A percentile compares a stretch with the other conserved stretches of the same genome.
Conservation (phyloP, 495 filamentous ascomycete species). For the Tuber brumale region DNA sequence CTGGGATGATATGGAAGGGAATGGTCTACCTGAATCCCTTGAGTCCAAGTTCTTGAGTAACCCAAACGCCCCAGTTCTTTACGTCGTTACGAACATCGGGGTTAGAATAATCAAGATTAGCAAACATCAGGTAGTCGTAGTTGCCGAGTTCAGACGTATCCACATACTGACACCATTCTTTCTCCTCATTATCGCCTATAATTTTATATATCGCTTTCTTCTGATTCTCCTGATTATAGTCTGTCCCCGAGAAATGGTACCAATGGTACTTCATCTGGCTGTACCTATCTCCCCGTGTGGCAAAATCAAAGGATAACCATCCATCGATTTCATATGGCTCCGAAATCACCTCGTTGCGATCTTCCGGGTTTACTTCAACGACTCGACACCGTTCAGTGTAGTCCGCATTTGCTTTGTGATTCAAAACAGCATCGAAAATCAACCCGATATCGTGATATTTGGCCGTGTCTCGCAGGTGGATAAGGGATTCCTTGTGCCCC, state of each 20-base stretch:
- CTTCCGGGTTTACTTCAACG: conserved; percentile 56
- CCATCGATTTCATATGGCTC: conserved; percentile 58
- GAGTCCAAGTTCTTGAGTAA: conserved; percentile 53
- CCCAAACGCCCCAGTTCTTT: conserved; percentile 61
- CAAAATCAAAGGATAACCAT: conserved; percentile 63
- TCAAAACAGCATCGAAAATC: conserved; percentile 70
- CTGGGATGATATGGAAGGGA: background rate
- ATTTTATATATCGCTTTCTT: conserved; percentile 64
- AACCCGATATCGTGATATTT: conserved; percentile 53
- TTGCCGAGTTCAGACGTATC: conserved; percentile 59
- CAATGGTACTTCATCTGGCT: conserved; percentile 60
- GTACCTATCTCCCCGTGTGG: conserved; percentile 54
- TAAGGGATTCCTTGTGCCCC: conserved; percentile 60
- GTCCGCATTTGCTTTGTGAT: conserved; percentile 69
- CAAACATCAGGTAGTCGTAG: conserved; percentile 65
- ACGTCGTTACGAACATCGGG: conserved; percentile 60
- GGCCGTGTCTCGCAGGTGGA: conserved; percentile 50
- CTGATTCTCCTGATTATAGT: conserved; percentile 56
- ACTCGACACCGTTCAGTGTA: conserved; percentile 54
- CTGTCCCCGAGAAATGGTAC: conserved; percentile 65
- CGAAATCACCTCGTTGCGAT: conserved; percentile 55
- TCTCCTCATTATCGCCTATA: conserved; percentile 50
- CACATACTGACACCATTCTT: conserved; percentile 60
- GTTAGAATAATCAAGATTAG: conserved; percentile 61
- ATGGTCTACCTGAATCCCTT: conserved; percentile 53